These are phyloP conservation scores for Aureoboletus auriporus DNA, from an alignment of 768 basidiomycete species.

Conservation along the genomic window DNA sequence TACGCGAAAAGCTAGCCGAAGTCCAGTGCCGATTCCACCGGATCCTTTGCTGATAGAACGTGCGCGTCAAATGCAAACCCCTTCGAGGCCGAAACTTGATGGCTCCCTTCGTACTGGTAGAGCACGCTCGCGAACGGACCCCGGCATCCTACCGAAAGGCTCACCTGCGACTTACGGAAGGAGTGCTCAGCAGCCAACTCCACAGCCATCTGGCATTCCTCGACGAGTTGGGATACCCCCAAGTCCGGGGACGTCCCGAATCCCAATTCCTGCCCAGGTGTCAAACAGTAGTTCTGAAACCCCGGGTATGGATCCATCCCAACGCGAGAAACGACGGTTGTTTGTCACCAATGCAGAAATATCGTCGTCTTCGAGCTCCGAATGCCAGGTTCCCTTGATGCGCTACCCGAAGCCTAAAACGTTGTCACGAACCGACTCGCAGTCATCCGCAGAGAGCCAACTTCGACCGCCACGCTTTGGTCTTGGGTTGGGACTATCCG, in stretches of 20 bases:
- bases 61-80: not conserved
- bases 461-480: slow-evolving; percentile 25
- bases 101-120: slow-evolving; percentile 16
- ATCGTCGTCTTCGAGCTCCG: slow-evolving; percentile 40
- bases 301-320: slow-evolving; percentile 27
- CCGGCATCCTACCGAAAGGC: slow-evolving; percentile 15
- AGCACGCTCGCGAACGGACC: slow-evolving; percentile 29
- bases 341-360: slow-evolving; percentile 44
- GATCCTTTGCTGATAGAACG: slow-evolving; percentile 8
- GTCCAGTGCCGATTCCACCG: slow-evolving; percentile 7
- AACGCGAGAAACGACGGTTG: slow-evolving; percentile 34
- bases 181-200: slow-evolving; percentile 7
- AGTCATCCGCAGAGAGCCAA: slow-evolving; percentile 20
- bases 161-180: slow-evolving; percentile 3
- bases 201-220: slow-evolving; percentile 23
- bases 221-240: slow-evolving; percentile 18
- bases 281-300: slow-evolving; percentile 23
- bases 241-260: slow-evolving; percentile 15
- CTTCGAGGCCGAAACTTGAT: slow-evolving; percentile 12
- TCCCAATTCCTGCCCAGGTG: not conserved
- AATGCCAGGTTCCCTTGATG: slow-evolving; percentile 27
- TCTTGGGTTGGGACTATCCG: slow-evolving; percentile 25
- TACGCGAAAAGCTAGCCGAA: slow-evolving; percentile 11
- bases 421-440: slow-evolving; percentile 16
- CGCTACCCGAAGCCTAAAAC: slow-evolving; percentile 15